A percentile compares a stretch with the other conserved stretches of the same genome.
Evolutionary conservation across 352 stramenopile genomes (phyloP).

Genomic region (Pythium pectinolyticum): DNA sequence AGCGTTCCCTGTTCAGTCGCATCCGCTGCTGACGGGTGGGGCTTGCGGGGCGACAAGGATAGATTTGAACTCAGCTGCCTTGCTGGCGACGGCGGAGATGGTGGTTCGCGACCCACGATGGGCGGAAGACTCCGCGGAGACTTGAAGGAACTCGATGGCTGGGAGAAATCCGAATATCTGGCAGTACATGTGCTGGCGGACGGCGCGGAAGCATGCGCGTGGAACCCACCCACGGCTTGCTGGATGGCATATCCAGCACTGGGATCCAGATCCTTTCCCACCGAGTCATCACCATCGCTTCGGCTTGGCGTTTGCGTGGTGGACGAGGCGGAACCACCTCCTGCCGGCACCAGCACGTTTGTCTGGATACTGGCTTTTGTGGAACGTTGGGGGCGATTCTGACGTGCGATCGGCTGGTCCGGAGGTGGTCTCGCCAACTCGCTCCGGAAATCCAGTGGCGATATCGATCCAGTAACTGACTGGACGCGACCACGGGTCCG

Average conservation of each 20-base stretch:
- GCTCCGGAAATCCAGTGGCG: background rate
- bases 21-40: background rate
- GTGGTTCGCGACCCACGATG: background rate
- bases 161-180: no score
- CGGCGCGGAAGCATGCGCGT: no score
- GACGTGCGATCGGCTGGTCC: background rate
- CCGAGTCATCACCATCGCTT: no score
- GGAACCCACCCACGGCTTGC: no score
- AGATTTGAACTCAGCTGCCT: no score
- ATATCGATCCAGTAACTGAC: background rate
- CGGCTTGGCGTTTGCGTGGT: background rate
- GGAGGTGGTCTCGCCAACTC: background rate
- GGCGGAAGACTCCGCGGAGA: background rate
- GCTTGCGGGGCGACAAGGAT: no score
- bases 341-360: background rate
- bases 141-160: no score
- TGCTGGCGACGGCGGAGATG: background rate
- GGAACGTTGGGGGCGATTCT: background rate
- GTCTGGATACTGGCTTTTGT: slow-evolving; percentile 3
- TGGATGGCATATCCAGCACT: no score
- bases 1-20: no score
- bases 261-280: no score
- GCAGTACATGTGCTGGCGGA: no score
- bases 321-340: background rate
- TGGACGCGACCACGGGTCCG: background rate